Conservation (phyloP, 352 stramenopile genomes). For the Pythium apleroticum region DNA sequence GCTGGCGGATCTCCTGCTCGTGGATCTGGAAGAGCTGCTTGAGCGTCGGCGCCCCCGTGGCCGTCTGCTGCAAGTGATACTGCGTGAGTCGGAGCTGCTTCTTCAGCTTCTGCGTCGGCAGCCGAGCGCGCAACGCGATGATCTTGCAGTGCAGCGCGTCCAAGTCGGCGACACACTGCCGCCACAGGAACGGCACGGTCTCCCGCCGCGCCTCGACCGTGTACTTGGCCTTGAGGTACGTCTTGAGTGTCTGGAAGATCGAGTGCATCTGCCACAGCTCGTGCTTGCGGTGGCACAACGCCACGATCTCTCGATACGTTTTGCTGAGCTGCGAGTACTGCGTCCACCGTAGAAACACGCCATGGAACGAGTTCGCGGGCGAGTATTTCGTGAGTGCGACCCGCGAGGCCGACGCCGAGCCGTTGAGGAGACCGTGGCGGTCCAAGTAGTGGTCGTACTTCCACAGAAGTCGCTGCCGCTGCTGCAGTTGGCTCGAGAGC, state of each 20-base stretch:
- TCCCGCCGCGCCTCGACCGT: constrained; percentile 14
- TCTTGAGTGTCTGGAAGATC: constrained; percentile 34
- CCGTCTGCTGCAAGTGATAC: constrained; percentile 35
- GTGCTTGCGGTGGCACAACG: constrained; percentile 14
- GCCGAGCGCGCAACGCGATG: constrained; percentile 15
- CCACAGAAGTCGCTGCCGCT: constrained; percentile 22
- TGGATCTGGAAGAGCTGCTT: constrained; percentile 74
- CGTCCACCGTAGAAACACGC: constrained; percentile 38
- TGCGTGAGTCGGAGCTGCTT: constrained; percentile 21
- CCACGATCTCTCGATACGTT: constrained; percentile 16
- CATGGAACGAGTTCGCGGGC: constrained; percentile 34
- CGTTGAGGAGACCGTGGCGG: constrained; percentile 19
- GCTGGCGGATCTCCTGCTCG: constrained; percentile 51
- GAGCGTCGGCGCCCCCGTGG: constrained; percentile 57
- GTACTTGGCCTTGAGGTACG: constrained; percentile 35
- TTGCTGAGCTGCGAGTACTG: constrained; percentile 33
- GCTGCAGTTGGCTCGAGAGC: constrained; percentile 12
- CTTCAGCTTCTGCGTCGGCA: constrained; percentile 13
- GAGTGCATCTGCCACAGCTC: constrained; percentile 27
- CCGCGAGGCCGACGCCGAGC: constrained; percentile 16
- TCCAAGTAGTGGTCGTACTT: constrained; percentile 25
- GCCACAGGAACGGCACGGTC: constrained; percentile 22
- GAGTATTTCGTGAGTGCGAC: constrained; percentile 32
- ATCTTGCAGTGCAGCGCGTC: constrained; percentile 34
- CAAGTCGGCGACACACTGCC: constrained; percentile 26